Base-by-base conservation (phyloP, 495 filamentous ascomycete species). In the Penicillium simplicissimum region DNA sequence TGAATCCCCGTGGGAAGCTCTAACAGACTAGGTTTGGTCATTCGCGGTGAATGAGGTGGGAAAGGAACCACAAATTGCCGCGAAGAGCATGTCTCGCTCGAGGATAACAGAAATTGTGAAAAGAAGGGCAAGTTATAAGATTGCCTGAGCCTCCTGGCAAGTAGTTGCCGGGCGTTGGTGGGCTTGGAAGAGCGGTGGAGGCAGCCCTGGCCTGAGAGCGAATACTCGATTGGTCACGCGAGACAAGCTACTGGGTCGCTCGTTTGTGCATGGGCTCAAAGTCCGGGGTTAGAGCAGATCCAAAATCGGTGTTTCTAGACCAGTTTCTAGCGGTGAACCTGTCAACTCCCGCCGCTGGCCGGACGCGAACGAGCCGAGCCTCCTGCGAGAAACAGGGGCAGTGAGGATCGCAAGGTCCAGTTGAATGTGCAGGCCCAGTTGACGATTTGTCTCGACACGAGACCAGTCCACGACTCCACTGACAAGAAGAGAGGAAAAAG, bases 1-100 rank as follows among this genome's bases (percentile, higher is more conserved):
- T 74, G 73, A 67, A 74, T 69, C 61, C 74, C 76, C 58, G 38
- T 38, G 8, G 77, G 77, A 67, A 81, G 76, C 64, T 81, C 77
- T 3, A 76, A 65, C 11, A 69, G 52, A 64, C 53, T 71, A 36
- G 71, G 69, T 54, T 76, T 75, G 21, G 74, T 76, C 77, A 80
- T 80, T 69, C 67, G 67, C 67, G 49, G 58, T 38, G 56, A 64
- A 59, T 52, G 53, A 52, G 8, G 14, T n/a, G 11, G 3, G 48
- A 36, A 10, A 19, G 48, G 48, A 28, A 52, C 25, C 8, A 17
- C 23, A 28, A 25, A 31, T 19, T 31, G 33, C 33, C 43, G 9
- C 51, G 23, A 47, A 21, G 51, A 55, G 40, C 58, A 55, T 61
- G 52, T 49, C 14, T 55, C 14, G 53, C n/a, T 14, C 9, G 25